Evolutionary conservation across 768 basidiomycete genomes (phyloP), one percentile per base, ranked within the genome.

Genomic region (Calvatia gigantea): DNA sequence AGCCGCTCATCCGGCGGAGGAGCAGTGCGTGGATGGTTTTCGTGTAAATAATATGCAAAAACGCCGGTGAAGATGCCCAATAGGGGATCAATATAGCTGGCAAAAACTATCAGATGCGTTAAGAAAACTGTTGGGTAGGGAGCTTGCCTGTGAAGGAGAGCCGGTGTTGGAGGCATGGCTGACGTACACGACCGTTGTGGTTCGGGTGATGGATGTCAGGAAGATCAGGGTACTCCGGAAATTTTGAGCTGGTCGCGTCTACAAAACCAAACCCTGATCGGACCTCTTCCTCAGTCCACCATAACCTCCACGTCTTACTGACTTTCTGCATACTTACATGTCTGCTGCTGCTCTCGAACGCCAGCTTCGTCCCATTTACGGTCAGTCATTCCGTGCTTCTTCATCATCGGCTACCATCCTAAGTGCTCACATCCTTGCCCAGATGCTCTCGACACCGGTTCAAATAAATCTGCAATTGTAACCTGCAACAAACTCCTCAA

Each of bases 401-500:
- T 57, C 44, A 33, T 45, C 45, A n/a, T 27, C 31, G 29, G 28
- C 39, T 15, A 37, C 54, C 51, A 47, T 32, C 49, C 17, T 35
- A 35, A 35, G n/a, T 44, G 35, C 44, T 42, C 49, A 43, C 32
- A 38, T 47, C 37, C 29, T 17, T 3, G 56, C 47, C 2, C 67
- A 94, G 91, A 94, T 79, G 86, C 91, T 43, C 76, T 94, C 60
- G 91, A 94, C 73, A 89, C 83, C 42, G 86, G 87, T 44, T 89
- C 90, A 12, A 90, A 89, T 75, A 94, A 94, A 74, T 85, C 88
- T 35, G 91, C 92, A 17, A 80, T 94, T 52, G 84, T 91, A 37
- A 78, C 85, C 6, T 92, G 91, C 73, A 93, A 91, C 69, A 94
- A 94, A 70, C 69, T 94, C 27, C 79, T 94, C 61, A 94, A 92